These are phyloP conservation scores for Mollisiaceae sp. DNA, from an alignment of 2,329 filamentous ascomycete genomes.

Conservation along the genomic window DNA sequence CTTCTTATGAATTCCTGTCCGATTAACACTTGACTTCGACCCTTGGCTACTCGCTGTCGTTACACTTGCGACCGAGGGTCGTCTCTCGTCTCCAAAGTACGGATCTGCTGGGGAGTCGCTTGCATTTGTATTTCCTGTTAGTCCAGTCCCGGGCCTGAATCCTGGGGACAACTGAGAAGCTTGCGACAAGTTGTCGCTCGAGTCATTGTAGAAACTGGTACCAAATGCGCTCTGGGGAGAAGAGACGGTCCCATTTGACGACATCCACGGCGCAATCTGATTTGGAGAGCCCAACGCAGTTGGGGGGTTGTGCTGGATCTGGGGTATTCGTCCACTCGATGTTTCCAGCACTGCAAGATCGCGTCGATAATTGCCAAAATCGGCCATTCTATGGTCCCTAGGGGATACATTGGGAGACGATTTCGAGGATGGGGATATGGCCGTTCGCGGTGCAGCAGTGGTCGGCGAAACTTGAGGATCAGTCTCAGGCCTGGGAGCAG, in stretches of 20 bases:
- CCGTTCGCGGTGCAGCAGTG: conserved; percentile 35
- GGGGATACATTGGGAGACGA: conserved; percentile 42
- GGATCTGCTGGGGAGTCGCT: conserved; percentile 65
- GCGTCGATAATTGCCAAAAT: conserved; percentile 73
- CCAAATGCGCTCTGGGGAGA: conserved; percentile 44
- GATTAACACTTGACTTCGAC: conserved; percentile 73
- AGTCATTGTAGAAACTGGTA: conserved; percentile 74
- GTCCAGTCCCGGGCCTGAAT: conserved; percentile 59
- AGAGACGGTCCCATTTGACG: conserved; percentile 41
- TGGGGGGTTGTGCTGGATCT: conserved; percentile 63
- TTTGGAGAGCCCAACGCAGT: conserved; percentile 55
- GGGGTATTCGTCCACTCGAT: conserved; percentile 59
- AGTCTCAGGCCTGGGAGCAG: conserved; percentile 39
- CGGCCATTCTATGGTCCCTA: conserved; percentile 46
- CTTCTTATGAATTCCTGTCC: conserved; percentile 76
- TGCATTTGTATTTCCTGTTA: conserved; percentile 52
- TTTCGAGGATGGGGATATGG: conserved; percentile 33
- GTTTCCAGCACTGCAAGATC: conserved; percentile 72
- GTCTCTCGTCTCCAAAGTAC: conserved; percentile 72
- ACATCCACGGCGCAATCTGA: conserved; percentile 62
- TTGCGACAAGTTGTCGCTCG: conserved; percentile 73
- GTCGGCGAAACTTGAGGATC: conserved; percentile 43
- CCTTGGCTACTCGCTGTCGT: conserved; percentile 86
- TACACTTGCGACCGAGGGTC: conserved; percentile 87
- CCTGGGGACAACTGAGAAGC: conserved; percentile 72